Evolutionary conservation across 1,284 basidiomycete genomes (phyloP).

Genomic region (Austroboletus olivaceoglutinosus): DNA sequence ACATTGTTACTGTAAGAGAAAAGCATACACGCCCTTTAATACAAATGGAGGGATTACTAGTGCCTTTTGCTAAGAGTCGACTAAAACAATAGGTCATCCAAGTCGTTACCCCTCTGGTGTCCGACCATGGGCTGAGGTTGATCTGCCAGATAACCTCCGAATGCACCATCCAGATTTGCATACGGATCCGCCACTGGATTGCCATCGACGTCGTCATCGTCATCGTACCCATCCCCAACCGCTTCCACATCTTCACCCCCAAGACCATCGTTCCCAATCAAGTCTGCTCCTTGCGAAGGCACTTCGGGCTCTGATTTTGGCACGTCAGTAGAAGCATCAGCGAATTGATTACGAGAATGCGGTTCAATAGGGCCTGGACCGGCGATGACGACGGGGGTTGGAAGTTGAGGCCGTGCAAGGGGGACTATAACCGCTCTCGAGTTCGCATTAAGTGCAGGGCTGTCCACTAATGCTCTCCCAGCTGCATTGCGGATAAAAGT

Average conservation of each 20-base stretch:
- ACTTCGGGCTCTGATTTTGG: slow-evolving; percentile 14
- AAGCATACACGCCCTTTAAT: slow-evolving; percentile 7
- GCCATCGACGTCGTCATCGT: slow-evolving; percentile 36
- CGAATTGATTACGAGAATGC: slow-evolving; percentile 14
- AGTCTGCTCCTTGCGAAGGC: slow-evolving; percentile 9
- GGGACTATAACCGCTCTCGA: slow-evolving; percentile 72
- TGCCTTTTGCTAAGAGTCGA: background rate
- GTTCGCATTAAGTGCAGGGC: slow-evolving; percentile 72
- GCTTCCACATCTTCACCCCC: slow-evolving; percentile 15
- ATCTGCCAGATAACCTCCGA: slow-evolving; percentile 64
- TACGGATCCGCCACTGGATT: slow-evolving; percentile 59
- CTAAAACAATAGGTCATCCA: slow-evolving; percentile 57
- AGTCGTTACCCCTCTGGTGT: slow-evolving; percentile 24
- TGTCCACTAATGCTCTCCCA: slow-evolving; percentile 71
- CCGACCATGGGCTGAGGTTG: slow-evolving; percentile 55
- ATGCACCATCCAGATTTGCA: slow-evolving; percentile 69
- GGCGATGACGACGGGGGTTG: slow-evolving; percentile 47
- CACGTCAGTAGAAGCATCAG: slow-evolving; percentile 23
- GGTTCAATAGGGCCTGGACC: slow-evolving; percentile 71
- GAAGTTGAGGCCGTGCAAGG: slow-evolving; percentile 51
- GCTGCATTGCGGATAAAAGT: slow-evolving; percentile 81
- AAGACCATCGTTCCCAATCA: slow-evolving; percentile 6
- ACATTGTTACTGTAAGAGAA: background rate
- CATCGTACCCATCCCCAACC: slow-evolving; percentile 29
- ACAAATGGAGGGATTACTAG: background rate